Base-by-base conservation (phyloP, 2,329 filamentous ascomycete species). In the Microthyrium microscopicum region DNA sequence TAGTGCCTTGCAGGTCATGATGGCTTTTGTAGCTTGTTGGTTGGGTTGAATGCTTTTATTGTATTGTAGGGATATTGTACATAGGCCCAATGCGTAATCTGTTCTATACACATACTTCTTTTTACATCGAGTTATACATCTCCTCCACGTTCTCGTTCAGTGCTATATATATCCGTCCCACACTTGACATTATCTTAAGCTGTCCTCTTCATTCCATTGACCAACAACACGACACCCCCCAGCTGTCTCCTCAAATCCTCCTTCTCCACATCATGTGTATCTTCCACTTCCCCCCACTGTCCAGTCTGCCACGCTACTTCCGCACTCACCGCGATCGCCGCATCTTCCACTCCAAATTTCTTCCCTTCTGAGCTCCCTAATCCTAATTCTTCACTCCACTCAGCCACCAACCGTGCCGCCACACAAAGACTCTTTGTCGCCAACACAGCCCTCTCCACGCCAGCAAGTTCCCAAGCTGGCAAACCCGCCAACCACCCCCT, bases 221-320 rank as follows among this genome's bases (percentile, higher is more conserved):
- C 78, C 31, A 95, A 58, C 47, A 95, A 51, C 12, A 93, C 66
- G 8, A 83, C 80, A 51, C 83, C 91, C 11, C 87, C 89, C 39
- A 95, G 59, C 58, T 95, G 89, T 47, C 87, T 68, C 50, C 73
- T 70, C 42, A 95, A 45, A 55, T 98, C 89, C 55, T 92, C 87
- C 54, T 76, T 80, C 47, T 92, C 79, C 1, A 98, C 89, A 61
- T 98, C 89, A 57, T 98, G 89, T 19, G 85, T 93, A 56, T 98
- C 85, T 54, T 98, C 89, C 1, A 98, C 89, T 62, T 93, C 85
- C 6, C 89, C 89, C 87, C 89, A 95, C 56, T 79, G 75, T 19
- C 69, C 62, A 1, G 77, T 91, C 66, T 98, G 89, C 77, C 83
- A 94, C 41, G 72, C 66, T 12, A 93, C 82, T 61, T 98, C 89